Conservation (phyloP, 768 basidiomycete species). For the Stropharia rugosoannulata region DNA sequence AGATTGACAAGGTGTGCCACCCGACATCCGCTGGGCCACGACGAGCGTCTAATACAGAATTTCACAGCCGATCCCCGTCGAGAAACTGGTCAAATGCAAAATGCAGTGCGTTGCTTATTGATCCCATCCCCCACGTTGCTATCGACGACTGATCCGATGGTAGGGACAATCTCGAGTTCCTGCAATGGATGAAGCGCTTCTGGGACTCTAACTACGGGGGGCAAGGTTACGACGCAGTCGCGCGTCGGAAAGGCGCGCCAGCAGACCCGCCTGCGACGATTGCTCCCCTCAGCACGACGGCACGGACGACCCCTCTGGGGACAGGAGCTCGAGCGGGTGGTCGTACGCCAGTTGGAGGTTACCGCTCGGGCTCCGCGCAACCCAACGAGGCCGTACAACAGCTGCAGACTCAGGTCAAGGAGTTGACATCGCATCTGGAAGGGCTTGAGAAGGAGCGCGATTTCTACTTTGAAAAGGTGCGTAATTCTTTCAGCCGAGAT, state of each 20-base stretch:
- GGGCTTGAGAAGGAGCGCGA: conserved; percentile 96
- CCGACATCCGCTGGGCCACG: neutral
- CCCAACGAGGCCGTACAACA: conserved; percentile 65
- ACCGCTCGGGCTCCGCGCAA: conserved; percentile 63
- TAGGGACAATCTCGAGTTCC: conserved; percentile 97
- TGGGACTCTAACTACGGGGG: conserved; percentile 94
- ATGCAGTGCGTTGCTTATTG: conserved; percentile 77
- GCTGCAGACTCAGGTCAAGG: conserved; percentile 76
- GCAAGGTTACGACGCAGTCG: conserved; percentile 83
- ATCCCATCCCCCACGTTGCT: neutral
- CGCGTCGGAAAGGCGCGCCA: conserved; percentile 73
- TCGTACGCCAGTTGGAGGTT: conserved; percentile 70
- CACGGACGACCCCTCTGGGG: conserved; percentile 7
- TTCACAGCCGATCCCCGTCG: conserved; percentile 88
- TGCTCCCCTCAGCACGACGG: conserved; percentile 48
- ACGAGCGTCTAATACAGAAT: conserved; percentile 3
- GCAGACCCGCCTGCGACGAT: conserved; percentile 79
- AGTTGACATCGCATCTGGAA: conserved; percentile 80
- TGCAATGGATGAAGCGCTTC: conserved; percentile 95
- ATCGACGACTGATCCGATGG: neutral
- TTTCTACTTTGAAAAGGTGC: conserved; percentile 97
- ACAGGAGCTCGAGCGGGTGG: conserved; percentile 53
- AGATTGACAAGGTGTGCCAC: conserved; percentile 83
- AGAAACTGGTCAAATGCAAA: conserved; percentile 94
- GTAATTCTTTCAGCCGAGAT: conserved; percentile 12